Evolutionary conservation across 176 grass and related monocot species (phyloP).

Genomic region (barley (Hordeum vulgare)): DNA sequence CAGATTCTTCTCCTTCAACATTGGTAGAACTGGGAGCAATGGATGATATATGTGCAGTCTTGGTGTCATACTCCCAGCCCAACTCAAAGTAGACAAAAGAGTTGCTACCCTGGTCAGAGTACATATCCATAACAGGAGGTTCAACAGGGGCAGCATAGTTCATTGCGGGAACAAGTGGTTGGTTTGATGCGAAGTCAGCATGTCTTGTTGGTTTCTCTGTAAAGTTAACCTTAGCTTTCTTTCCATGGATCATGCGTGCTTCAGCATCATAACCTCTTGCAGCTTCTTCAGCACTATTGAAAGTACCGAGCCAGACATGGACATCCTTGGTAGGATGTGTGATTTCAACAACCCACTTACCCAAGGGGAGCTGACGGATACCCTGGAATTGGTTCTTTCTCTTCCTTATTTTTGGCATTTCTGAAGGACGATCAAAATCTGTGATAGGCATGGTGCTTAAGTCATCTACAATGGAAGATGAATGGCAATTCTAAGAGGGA

Average conservation of each 20-base stretch:
- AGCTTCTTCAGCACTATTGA: slow-evolving; percentile 90
- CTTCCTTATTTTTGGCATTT: slow-evolving; percentile 59
- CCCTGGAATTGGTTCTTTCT: slow-evolving; percentile 85
- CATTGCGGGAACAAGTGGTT: slow-evolving; percentile 22
- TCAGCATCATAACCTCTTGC: too few species aligned
- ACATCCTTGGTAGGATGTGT: slow-evolving; percentile 87
- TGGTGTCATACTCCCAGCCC: slow-evolving; percentile 46
- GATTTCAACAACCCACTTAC: slow-evolving; percentile 96
- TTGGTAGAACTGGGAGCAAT: slow-evolving; percentile 24
- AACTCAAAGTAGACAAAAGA: slow-evolving; percentile 36
- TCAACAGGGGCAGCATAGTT: slow-evolving; percentile 30
- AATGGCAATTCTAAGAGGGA: not conserved
- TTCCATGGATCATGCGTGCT: slow-evolving; percentile 71
- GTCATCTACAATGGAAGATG: slow-evolving; percentile 35
- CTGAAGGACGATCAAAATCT: slow-evolving; percentile 34
- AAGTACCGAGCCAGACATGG: slow-evolving; percentile 91
- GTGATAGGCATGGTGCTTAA: slow-evolving; percentile 34
- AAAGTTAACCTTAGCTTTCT: slow-evolving; percentile 95
- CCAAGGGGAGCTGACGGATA: slow-evolving; percentile 90
- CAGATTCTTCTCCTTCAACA: slow-evolving; percentile 25
- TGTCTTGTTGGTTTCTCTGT: slow-evolving; percentile 34
- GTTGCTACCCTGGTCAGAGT: slow-evolving; percentile 78
- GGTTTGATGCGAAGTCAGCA: slow-evolving; percentile 31
- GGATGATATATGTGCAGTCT: slow-evolving; percentile 40
- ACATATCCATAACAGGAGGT: slow-evolving; percentile 25